Percentiles rank a stretch among this genome's conserved stretches.
phyloP scores from a whole-genome alignment of 2,329 filamentous ascomycete species.

The Emmonsia crescens region DNA sequence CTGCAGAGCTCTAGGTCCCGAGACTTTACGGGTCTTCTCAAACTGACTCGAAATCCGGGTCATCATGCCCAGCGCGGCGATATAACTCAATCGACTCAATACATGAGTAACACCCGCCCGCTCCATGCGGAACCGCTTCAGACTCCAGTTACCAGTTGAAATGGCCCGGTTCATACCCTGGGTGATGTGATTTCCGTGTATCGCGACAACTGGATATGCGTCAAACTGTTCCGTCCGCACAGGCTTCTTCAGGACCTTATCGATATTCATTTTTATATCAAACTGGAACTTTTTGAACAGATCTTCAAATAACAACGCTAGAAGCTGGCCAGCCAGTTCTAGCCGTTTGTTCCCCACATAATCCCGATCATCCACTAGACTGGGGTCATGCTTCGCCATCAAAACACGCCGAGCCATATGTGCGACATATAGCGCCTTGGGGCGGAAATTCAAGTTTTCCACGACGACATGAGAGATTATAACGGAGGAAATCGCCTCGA shows the following conservation, averaged over 20 bases:
- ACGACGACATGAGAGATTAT: slow-evolving; percentile 93
- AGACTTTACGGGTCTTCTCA: slow-evolving; percentile 95
- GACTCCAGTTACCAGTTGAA: slow-evolving; percentile 92
- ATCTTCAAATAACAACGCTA: slow-evolving; percentile 92
- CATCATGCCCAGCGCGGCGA: slow-evolving; percentile 98
- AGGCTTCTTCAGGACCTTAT: slow-evolving; percentile 90
- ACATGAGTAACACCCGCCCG: slow-evolving; percentile 94
- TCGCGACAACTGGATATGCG: slow-evolving; percentile 70
- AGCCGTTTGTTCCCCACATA: slow-evolving; percentile 97
- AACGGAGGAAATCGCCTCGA: slow-evolving; percentile 85
- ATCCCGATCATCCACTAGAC: slow-evolving; percentile 87
- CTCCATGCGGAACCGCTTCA: slow-evolving; percentile 99
- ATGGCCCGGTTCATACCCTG: slow-evolving; percentile 92
- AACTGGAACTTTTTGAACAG: slow-evolving; percentile 91
- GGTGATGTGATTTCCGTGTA: slow-evolving; percentile 78
- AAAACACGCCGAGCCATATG: slow-evolving; percentile 95
- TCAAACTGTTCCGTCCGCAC: slow-evolving; percentile 83
- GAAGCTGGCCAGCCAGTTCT: slow-evolving; percentile 85
- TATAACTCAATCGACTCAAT: slow-evolving; percentile 88
- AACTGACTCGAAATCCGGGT: slow-evolving; percentile 97
- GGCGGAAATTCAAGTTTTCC: slow-evolving; percentile 81
- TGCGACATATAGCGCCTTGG: slow-evolving; percentile 93
- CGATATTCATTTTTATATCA: slow-evolving; percentile 83
- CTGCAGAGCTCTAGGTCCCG: slow-evolving; percentile 86
- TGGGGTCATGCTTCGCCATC: slow-evolving; percentile 83